Base-by-base conservation (phyloP, 2,329 filamentous ascomycete species). In the Apiospora aurea region DNA sequence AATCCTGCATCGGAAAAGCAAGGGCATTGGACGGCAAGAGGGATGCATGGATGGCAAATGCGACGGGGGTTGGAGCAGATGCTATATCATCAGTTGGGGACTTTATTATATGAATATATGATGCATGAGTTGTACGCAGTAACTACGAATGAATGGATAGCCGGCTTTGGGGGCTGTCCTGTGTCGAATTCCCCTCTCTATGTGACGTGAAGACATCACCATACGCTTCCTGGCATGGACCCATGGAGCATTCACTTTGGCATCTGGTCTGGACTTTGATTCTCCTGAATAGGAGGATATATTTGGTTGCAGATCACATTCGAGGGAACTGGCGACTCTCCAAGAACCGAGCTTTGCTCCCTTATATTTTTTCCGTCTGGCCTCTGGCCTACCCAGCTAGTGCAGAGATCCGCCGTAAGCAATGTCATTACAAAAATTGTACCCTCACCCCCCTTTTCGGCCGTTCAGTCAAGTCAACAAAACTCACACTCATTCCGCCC, bases 401-500 rank as follows among this genome's bases (percentile, higher is more conserved):
- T 16, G 41, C 57, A 64, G 51, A 29, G 34, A 64, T 64, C 16
- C 16, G 57, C 18, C 8, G 34, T 64, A 21, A 64, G 57, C 57
- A 18, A 41, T n/a, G 18, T 41, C 57, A 64, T 64, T 64, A 64
- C 57, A 41, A 64, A 34, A 41, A n/a, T 64, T 64, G 57, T 64
- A 61, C 57, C 34, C 34, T 16, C 29, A 41, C 57, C 29, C 18
- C 34, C 29, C 18, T 38, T 64, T 41, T 64, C 57, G 29, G 57
- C 57, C 29, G 57, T 61, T 61, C 29, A 38, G 53, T 64, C 34
- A 64, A 64, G 57, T 64, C 34, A 41, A 64, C 57, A 64, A 64
- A 64, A 41, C 26, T n/a, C 29, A 41, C 29, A n/a, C 34, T 64
- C 57, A 11, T 64, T 41, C 8, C 53, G 16, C 29, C 29, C 53